Evolutionary conservation across 805 yeast species (phyloP), one percentile per base, ranked within the genome.

Genomic region (Saccharomycopsis babjevae): DNA sequence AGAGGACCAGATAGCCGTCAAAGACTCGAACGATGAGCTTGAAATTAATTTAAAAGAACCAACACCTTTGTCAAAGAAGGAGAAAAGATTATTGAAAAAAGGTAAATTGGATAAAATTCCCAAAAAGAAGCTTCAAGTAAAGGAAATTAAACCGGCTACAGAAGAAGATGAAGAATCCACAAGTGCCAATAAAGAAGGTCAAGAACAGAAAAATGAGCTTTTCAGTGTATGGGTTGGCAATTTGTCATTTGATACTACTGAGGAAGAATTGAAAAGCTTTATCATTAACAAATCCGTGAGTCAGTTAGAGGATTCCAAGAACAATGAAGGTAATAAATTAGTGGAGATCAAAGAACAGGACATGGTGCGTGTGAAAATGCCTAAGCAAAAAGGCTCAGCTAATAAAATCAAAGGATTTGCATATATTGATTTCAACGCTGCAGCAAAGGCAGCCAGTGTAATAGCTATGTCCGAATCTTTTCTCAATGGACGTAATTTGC

Each of bases 161-260:
- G 62, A 66, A 8, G 52, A 46, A 10, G 52, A 46, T 3, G n/a
- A 13, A 10, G 32, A 16, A 5, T n/a, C 46, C 18, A 10, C 13
- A n/a, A 67, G 71, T 2, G 68, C 68, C 32, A 73, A 72, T 59
- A 73, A 70, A 39, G 70, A 70, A 54, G 73, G 69, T 34, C 64
- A 66, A 36, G 68, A 64, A 28, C 69, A 68, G 30, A 60, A 60
- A 46, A n/a, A 63, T 22, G 76, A 75, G 58, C 82, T 79, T 59
- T 81, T 74, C 67, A 96, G 96, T 54, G 94, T 91, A 40, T 94
- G 99, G 99, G 82, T 94, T 56, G 99, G 99, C 52, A 94, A 94
- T 71, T 74, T 94, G 65, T 79, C 97, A 0, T 94, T 86, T 68
- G 94, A 89, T 58, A 89, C 97, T 5, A 78, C 85, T 0, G 83